Evolutionary conservation across 192 early-diverging fungal species (phyloP).

Genomic region (Coemansia sp.): DNA sequence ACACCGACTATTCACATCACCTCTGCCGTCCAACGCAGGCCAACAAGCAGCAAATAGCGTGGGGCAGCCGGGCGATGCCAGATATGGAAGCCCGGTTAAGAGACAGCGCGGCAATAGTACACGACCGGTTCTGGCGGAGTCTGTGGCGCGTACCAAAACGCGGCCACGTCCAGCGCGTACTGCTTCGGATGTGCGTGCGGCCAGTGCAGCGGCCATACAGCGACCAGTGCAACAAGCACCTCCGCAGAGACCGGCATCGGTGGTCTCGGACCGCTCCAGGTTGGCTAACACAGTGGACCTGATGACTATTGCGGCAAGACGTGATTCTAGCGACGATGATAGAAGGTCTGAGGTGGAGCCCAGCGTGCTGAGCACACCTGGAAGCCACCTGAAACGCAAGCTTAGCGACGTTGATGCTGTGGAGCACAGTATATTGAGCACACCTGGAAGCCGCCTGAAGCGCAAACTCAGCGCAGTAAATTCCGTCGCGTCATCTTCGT

Average conservation of each 20-base stretch:
- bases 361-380: neutral
- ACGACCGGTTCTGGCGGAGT: slow-evolving; percentile 10
- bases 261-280: slow-evolving; percentile 24
- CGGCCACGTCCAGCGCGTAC: slow-evolving; percentile 15
- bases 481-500: neutral
- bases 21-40: neutral
- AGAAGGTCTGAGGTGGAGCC: neutral
- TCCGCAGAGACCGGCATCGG: slow-evolving; percentile 14
- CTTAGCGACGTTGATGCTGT: no score
- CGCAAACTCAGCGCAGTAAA: slow-evolving; percentile 5
- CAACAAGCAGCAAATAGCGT: neutral
- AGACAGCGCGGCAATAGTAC: slow-evolving; percentile 12
- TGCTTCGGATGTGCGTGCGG: neutral
- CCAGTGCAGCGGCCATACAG: neutral
- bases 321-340: neutral
- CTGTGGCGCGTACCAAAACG: neutral
- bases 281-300: slow-evolving; percentile 24
- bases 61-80: neutral
- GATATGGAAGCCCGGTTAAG: slow-evolving; percentile 1
- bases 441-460: slow-evolving; percentile 2
- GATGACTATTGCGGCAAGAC: slow-evolving; percentile 11
- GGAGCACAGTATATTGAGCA: neutral
- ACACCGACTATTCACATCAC: slow-evolving; percentile 32
- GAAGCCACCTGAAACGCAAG: slow-evolving; percentile 14
- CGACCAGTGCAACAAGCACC: no score